Percentiles rank a stretch among this genome's conserved stretches.
phyloP scores from a whole-genome alignment of 2,329 filamentous ascomycete species.

The Alternaria gaisen region DNA sequence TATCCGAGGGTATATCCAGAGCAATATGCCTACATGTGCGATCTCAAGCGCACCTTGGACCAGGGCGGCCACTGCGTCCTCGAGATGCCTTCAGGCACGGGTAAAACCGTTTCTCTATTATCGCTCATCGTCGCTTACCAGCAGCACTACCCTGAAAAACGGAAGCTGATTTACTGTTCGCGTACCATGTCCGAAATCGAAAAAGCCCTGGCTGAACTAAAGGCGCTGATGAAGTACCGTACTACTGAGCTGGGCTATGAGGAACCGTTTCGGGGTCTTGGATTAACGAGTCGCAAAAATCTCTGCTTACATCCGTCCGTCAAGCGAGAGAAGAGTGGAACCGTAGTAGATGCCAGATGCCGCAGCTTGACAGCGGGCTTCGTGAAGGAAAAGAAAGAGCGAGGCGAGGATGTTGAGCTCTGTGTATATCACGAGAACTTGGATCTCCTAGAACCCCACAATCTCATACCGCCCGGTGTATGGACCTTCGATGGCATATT shows the following conservation, averaged over 20 bases:
- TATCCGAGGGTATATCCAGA: constrained; percentile 76
- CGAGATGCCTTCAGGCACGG: constrained; percentile 98
- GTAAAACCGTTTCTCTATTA: constrained; percentile 94
- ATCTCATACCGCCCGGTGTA: constrained; percentile 91
- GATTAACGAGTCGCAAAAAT: constrained; percentile 96
- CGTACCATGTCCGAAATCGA: constrained; percentile 99
- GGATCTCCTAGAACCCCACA: constrained; percentile 92
- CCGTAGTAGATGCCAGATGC: constrained; percentile 93
- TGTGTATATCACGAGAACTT: constrained; percentile 99
- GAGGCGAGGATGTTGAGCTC: constrained; percentile 90
- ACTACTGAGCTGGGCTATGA: constrained; percentile 85
- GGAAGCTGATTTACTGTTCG: constrained; percentile 98
- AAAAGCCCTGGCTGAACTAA: constrained; percentile 91
- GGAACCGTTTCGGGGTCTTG: constrained; percentile 92
- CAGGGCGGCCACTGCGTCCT: constrained; percentile 93
- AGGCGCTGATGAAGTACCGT: constrained; percentile 94
- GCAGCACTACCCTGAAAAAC: constrained; percentile 87
- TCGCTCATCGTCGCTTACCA: constrained; percentile 98
- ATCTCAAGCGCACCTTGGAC: constrained; percentile 89
- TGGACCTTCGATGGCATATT: constrained; percentile 93
- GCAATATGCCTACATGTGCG: constrained; percentile 75
- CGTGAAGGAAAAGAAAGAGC: constrained; percentile 96
- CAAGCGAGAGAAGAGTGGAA: constrained; percentile 93
- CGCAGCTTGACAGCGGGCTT: constrained; percentile 95
- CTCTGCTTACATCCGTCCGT: constrained; percentile 95